Percentiles rank a stretch among this genome's conserved stretches.
Evolutionary conservation across 176 grass and related monocot genomes (phyloP).

Genomic region (Canna indica): DNA sequence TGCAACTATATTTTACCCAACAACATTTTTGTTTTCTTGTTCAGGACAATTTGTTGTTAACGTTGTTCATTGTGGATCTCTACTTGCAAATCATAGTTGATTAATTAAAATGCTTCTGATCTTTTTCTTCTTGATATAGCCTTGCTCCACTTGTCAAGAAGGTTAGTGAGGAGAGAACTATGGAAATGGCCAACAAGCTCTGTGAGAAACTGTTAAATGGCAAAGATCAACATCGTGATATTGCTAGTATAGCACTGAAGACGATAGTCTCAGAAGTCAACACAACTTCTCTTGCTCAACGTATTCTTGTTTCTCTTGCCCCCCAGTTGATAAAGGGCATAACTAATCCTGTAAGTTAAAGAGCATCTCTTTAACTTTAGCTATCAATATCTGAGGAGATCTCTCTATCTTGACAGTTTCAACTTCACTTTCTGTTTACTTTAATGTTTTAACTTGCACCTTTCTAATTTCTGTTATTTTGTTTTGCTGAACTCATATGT

Average conservation of each 20-base stretch:
- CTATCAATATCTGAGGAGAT: neutral
- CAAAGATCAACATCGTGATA: conserved; percentile 98
- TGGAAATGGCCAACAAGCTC: conserved; percentile 90
- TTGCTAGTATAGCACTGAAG: conserved; percentile 94
- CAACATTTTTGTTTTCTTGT: neutral
- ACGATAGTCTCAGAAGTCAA: conserved; percentile 87
- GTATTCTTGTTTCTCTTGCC: conserved; percentile 66
- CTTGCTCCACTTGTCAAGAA: conserved; percentile 95
- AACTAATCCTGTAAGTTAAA: conserved; percentile 48
- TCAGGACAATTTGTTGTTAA: neutral
- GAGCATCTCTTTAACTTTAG: neutral
- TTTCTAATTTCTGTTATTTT: neutral
- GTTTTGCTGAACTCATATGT: neutral
- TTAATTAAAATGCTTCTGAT: neutral
- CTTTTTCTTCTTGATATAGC: conserved; percentile 26
- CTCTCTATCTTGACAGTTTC: neutral
- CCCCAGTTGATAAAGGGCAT: conserved; percentile 75
- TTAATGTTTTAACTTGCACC: neutral
- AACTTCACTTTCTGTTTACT: neutral
- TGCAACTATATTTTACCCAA: neutral
- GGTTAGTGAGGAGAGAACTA: conserved; percentile 70
- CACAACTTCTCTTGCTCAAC: conserved; percentile 69
- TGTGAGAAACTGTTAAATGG: conserved; percentile 89
- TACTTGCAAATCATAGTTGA: neutral
- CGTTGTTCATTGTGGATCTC: neutral